Evolutionary conservation across 2,329 filamentous ascomycete species (phyloP).

Genomic region (Penicillium freii): DNA sequence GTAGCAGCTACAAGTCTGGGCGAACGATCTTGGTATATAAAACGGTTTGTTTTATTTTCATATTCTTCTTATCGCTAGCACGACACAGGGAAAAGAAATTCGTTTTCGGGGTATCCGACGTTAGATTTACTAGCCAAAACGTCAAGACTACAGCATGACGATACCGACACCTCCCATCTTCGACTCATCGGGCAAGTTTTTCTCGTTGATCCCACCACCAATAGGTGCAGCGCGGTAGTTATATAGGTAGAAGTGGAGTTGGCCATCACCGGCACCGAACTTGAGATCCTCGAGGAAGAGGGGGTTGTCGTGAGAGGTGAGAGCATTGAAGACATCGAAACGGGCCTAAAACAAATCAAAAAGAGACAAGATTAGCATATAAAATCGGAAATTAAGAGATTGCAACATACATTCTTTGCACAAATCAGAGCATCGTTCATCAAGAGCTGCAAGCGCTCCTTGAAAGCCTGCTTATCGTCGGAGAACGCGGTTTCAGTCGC

Average conservation of each 20-base stretch:
- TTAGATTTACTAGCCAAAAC: conserved; percentile 10
- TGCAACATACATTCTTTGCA: conserved; percentile 65
- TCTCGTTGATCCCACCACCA: conserved; percentile 75
- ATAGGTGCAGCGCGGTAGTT: conserved; percentile 92
- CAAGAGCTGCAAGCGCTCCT: conserved; percentile 75
- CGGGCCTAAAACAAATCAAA: conserved; percentile 49
- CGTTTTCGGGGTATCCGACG: conserved; percentile 15
- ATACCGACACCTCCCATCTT: conserved; percentile 83
- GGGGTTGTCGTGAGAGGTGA: conserved; percentile 90
- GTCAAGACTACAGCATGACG: conserved; percentile 66
- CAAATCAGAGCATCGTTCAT: conserved; percentile 83
- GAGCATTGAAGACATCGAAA: conserved; percentile 95
- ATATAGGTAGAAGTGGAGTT: conserved; percentile 95
- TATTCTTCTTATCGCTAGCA: conserved; percentile 5
- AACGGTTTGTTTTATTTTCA: not conserved
- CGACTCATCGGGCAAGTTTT: conserved; percentile 73
- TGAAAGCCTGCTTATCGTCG: conserved; percentile 58
- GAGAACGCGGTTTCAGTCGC: conserved; percentile 75
- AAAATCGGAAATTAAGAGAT: not conserved
- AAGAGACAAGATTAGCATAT: not conserved
- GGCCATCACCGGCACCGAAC: conserved; percentile 90
- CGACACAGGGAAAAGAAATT: conserved; percentile 11
- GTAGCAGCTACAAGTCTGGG: not conserved
- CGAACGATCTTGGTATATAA: not conserved
- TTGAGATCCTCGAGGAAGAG: conserved; percentile 92